Base-by-base conservation (phyloP, 2,329 filamentous ascomycete genomes). In the Fusarium sp. region DNA sequence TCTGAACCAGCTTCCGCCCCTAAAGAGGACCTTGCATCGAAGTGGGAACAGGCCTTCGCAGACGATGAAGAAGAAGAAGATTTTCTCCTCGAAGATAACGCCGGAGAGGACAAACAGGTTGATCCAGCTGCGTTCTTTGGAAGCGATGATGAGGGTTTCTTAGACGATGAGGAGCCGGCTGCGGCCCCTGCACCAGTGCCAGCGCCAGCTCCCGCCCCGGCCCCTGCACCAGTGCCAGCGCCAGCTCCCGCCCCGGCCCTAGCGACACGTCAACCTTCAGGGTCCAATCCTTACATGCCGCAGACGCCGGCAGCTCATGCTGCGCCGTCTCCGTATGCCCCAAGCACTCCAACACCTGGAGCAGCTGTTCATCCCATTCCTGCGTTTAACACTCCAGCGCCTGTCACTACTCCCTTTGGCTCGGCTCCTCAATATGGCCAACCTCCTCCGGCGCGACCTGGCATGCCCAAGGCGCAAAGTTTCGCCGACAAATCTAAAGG, bases 401-500 rank as follows among this genome's bases (percentile, higher is more conserved):
- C 75, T 5, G 43, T 52, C 1, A 42, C 54, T 3, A 42, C 72
- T n/a, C 67, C 76, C 11, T 75, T 75, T 18, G 71, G 66, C 17
- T 57, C 72, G 17, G 69, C 75, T 8, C 67, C 78, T 28, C 79
- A 78, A 33, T 84, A 82, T 68, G 81, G 79, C 2, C 79, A 33
- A 75, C 77, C 28, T 76, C 78, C 24, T 78, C 79, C 39, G 72
- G 75, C 1, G 31, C 67, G 56, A 79, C 84, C 84, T n/a, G 82
- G 86, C 66, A 72, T 86, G 61, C 79, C 80, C 31, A 90, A 89
- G 79, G 85, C 88, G 1, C 90, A 97, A 77, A 98, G 95, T 79
- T 99, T 97, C 79, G 93, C 88, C 7, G 92, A 95, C 78, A 97
- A 97, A 79, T 84, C 93, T 5, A 98, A 97, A 80, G 93, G 93